Base-by-base conservation (phyloP, 148 eudicot species). In the Rhododendron williamsianum region DNA sequence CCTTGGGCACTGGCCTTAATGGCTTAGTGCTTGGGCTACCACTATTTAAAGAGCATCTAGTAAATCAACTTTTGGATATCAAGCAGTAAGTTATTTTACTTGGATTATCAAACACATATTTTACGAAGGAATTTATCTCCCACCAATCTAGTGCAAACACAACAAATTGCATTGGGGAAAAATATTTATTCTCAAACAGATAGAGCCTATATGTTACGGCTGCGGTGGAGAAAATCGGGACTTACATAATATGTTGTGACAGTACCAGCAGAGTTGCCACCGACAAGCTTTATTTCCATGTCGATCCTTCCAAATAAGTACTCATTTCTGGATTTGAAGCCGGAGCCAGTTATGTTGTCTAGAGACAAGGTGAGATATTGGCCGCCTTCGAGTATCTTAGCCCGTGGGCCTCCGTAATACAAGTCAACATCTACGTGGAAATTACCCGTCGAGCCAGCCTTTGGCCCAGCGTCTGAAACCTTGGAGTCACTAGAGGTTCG, bases 251-350 rank as follows among this genome's bases (percentile, higher is more conserved):
- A 82, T 4, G 84, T 41, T 2, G 84, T 82, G 56, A 82, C 84
- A 15, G 77, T 82, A 33, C 84, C 84, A 11, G 84, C 84, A 7
- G 84, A 82, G 54, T 82, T 82, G 23, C 84, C 84, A 2, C 52
- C 23, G 7, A 82, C 77, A 27, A 82, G 84, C 83, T 81, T 81
- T 43, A 81, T 43, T 23, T 81, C 71, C 69, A 58, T 58, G 21
- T 67, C 77, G n/a, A 82, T 1, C 52, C 54, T 65, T 6, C 56
- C 84, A 9, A 67, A 82, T 2, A 82, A 51, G 76, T 43, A 82
- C 25, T 65, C 58, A 0, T 67, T 25, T 12, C 19, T 67, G 13
- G 84, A 65, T 25, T 16, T 43, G 36, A 82, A 82, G 16, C 84
- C 84, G 3, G 84, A 65, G 76, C 76, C 84, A 1, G 77, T 63